A percentile compares a stretch with the other conserved stretches of the same genome.
These are phyloP conservation scores for Zymoseptoria tritici DNA, from an alignment of 2,329 filamentous ascomycete genomes.

Conservation along the genomic window DNA sequence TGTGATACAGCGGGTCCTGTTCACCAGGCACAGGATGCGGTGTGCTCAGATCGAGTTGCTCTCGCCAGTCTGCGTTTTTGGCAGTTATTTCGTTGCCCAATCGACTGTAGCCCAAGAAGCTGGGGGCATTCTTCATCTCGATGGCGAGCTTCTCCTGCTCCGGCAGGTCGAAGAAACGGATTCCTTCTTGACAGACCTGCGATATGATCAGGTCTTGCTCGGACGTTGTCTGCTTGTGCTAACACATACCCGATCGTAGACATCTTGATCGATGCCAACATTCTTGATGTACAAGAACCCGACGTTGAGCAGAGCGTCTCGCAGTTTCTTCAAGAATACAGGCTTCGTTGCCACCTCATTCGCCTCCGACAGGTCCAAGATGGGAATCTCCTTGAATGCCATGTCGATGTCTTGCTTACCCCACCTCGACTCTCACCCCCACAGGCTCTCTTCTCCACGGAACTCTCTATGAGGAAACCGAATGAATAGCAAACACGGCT, in stretches of 20 bases:
- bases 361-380: slow-evolving; percentile 66
- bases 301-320: slow-evolving; percentile 73
- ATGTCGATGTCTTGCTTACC: slow-evolving; percentile 1
- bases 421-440: neutral
- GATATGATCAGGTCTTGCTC: neutral
- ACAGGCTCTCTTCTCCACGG: neutral
- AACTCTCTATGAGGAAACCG: neutral
- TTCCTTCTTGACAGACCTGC: slow-evolving; percentile 51
- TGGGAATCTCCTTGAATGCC: slow-evolving; percentile 63
- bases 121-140: slow-evolving; percentile 44
- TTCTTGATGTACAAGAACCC: slow-evolving; percentile 83
- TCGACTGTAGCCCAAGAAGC: slow-evolving; percentile 37
- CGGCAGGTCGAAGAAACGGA: slow-evolving; percentile 69
- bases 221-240: neutral
- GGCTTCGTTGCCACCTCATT: slow-evolving; percentile 59
- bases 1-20: slow-evolving; percentile 61
- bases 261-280: slow-evolving; percentile 59
- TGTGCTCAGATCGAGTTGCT: slow-evolving; percentile 81
- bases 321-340: slow-evolving; percentile 61
- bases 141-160: slow-evolving; percentile 62
- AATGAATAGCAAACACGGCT: slow-evolving; percentile 8
- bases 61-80: slow-evolving; percentile 67
- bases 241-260: slow-evolving; percentile 52
- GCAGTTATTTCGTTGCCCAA: slow-evolving; percentile 59
- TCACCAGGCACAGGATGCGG: slow-evolving; percentile 60